phyloP scores from a whole-genome alignment of 2,329 filamentous ascomycete species.

The Cytospora piceae region DNA sequence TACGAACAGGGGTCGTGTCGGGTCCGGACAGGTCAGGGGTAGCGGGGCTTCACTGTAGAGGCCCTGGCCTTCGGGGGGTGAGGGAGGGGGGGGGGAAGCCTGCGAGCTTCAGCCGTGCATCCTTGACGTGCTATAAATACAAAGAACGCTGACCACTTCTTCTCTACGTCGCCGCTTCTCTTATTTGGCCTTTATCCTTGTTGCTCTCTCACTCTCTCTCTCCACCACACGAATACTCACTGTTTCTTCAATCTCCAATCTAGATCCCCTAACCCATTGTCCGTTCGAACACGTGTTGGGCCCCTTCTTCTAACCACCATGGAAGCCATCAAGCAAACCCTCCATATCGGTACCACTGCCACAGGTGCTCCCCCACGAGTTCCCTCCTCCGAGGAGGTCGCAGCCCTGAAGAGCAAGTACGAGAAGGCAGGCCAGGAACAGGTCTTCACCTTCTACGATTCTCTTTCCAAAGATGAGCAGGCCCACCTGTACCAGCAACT shows the following conservation, averaged over 20 bases:
- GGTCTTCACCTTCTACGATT: slow-evolving; percentile 86
- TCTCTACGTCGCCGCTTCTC: slow-evolving; percentile 8
- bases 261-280: neutral
- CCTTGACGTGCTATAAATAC: slow-evolving; percentile 24
- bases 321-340: slow-evolving; percentile 49
- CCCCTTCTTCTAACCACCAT: slow-evolving; percentile 38
- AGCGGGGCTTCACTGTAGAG: slow-evolving; percentile 10
- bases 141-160: slow-evolving; percentile 25
- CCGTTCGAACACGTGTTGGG: neutral
- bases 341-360: slow-evolving; percentile 43
- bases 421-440: slow-evolving; percentile 76
- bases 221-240: neutral
- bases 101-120: slow-evolving; percentile 20
- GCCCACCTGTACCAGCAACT: slow-evolving; percentile 81
- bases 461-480: slow-evolving; percentile 74
- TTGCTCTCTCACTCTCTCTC: slow-evolving; percentile 6
- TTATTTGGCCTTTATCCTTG: slow-evolving; percentile 6
- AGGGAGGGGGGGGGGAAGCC: no score
- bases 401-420: slow-evolving; percentile 73
- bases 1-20: slow-evolving; percentile 1
- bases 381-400: slow-evolving; percentile 68
- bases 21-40: slow-evolving; percentile 9
- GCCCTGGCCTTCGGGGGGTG: neutral
- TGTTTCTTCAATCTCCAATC: neutral
- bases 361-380: slow-evolving; percentile 45